A percentile compares a stretch with the other conserved stretches of the same genome.
Conservation (phyloP, 345 rosid genomes). For the Brassica cretica region DNA sequence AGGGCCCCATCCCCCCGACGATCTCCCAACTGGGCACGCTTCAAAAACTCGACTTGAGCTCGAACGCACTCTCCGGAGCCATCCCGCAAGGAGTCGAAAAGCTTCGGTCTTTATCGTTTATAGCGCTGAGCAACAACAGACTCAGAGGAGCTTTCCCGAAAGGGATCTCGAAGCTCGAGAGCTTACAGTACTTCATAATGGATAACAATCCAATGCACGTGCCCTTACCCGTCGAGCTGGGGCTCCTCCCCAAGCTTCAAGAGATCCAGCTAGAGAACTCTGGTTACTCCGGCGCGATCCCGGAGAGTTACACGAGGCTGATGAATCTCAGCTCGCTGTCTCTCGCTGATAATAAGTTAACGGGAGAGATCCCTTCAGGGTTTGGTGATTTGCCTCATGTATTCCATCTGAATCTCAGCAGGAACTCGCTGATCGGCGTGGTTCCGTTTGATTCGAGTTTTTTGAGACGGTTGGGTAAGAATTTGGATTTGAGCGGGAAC, state of each 20-base stretch:
- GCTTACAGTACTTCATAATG: conserved; percentile 80
- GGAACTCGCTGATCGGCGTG: conserved; percentile 62
- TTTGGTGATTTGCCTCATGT: conserved; percentile 57
- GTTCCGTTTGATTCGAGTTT: conserved; percentile 77
- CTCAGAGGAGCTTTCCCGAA: conserved; percentile 61
- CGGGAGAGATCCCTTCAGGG: conserved; percentile 64
- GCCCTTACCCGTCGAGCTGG: conserved; percentile 63
- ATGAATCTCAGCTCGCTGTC: conserved; percentile 74
- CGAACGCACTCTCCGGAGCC: conserved; percentile 56
- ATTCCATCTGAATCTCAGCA: conserved; percentile 76
- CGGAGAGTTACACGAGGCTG: conserved; percentile 53
- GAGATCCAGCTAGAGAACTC: conserved; percentile 82
- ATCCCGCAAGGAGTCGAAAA: conserved; percentile 62
- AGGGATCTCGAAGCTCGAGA: conserved; percentile 58
- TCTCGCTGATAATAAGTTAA: conserved; percentile 71
- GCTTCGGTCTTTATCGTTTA: conserved; percentile 56
- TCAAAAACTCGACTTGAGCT: conserved; percentile 87
- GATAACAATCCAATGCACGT: conserved; percentile 76
- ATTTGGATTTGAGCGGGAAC: conserved; percentile 81
- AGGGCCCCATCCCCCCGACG: conserved; percentile 58
- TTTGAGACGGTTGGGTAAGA: conserved; percentile 61
- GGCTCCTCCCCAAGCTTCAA: conserved; percentile 58
- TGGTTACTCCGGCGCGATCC: conserved; percentile 68
- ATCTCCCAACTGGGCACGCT: conserved; percentile 67
- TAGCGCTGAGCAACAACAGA: conserved; percentile 75